These are phyloP conservation scores for Heliosperma pusillum DNA, from an alignment of 148 eudicot species.

Conservation along the genomic window DNA sequence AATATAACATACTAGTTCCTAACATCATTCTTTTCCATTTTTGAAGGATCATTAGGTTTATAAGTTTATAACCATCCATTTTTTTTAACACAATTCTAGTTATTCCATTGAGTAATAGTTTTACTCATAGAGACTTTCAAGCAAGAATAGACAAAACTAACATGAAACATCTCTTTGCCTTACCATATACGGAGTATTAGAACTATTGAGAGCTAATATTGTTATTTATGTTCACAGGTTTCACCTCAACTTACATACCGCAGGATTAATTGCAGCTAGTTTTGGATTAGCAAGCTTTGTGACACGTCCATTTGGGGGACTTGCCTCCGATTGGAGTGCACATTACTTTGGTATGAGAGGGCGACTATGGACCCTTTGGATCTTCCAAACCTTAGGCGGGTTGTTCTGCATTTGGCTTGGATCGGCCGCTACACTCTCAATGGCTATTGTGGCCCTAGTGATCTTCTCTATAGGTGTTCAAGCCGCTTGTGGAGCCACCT, in stretches of 20 bases:
- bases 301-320: slow-evolving; percentile 1
- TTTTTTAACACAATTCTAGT: too few relatives aligned
- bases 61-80: too few relatives aligned
- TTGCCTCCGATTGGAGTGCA: not conserved
- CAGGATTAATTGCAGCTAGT: slow-evolving; percentile 6
- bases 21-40: too few relatives aligned
- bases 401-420: slow-evolving; percentile 14
- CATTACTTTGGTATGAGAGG: slow-evolving; percentile 4
- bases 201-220: not conserved
- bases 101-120: too few relatives aligned
- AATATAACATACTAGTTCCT: too few relatives aligned
- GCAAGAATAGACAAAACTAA: too few relatives aligned
- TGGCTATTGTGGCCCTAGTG: not conserved
- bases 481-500: slow-evolving; percentile 10
- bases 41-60: too few relatives aligned
- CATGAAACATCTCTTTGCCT: too few relatives aligned
- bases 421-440: not conserved
- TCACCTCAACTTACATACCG: slow-evolving; percentile 2
- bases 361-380: slow-evolving; percentile 10
- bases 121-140: too few relatives aligned
- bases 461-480: not conserved
- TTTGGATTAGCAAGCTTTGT: slow-evolving; percentile 10
- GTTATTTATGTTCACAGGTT: not conserved
- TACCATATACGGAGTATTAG: too few relatives aligned
- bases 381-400: not conserved